A percentile compares a stretch with the other conserved stretches of the same genome.
Conservation (phyloP, 306 rosid genomes). For the Cicer bijugum region DNA sequence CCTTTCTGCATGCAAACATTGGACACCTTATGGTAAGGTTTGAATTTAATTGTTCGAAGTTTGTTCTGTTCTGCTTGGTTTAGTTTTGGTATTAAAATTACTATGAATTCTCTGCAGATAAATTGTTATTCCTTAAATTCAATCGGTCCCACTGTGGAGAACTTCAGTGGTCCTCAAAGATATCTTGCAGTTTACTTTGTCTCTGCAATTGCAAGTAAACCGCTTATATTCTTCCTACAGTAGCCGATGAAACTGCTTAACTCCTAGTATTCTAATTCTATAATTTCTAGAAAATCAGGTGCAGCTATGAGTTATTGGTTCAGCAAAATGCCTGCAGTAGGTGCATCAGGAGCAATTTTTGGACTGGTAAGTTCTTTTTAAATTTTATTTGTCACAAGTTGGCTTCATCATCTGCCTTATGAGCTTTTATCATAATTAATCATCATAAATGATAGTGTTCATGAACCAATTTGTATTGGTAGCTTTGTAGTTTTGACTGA, state of each 20-base stretch:
- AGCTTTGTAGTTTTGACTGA: slow-evolving; percentile 33
- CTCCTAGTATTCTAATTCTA: slow-evolving; percentile 55
- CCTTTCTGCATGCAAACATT: slow-evolving; percentile 85
- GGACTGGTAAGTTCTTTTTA: slow-evolving; percentile 74
- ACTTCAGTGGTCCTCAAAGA: slow-evolving; percentile 74
- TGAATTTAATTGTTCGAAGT: slow-evolving; percentile 29
- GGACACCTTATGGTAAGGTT: slow-evolving; percentile 82
- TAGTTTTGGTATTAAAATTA: slow-evolving; percentile 13
- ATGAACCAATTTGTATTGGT: background rate
- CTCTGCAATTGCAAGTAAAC: slow-evolving; percentile 92
- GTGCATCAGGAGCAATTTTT: slow-evolving; percentile 94
- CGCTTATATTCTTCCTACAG: slow-evolving; percentile 55
- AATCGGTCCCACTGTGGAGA: slow-evolving; percentile 85
- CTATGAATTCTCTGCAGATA: slow-evolving; percentile 52
- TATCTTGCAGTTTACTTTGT: slow-evolving; percentile 76
- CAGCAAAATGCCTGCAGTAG: slow-evolving; percentile 77
- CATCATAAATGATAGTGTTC: background rate
- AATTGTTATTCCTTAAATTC: slow-evolving; percentile 88
- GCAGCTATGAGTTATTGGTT: slow-evolving; percentile 80
- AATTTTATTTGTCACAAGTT: slow-evolving; percentile 9
- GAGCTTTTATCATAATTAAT: slow-evolving; percentile 1
- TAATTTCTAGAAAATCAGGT: slow-evolving; percentile 81
- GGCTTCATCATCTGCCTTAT: background rate
- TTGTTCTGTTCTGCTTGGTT: slow-evolving; percentile 33
- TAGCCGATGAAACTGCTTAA: slow-evolving; percentile 55